Percentiles rank a stretch among this genome's conserved stretches.
phyloP scores from a whole-genome alignment of 1,139 yeast genomes.

The Saccharomyces hybrid region DNA sequence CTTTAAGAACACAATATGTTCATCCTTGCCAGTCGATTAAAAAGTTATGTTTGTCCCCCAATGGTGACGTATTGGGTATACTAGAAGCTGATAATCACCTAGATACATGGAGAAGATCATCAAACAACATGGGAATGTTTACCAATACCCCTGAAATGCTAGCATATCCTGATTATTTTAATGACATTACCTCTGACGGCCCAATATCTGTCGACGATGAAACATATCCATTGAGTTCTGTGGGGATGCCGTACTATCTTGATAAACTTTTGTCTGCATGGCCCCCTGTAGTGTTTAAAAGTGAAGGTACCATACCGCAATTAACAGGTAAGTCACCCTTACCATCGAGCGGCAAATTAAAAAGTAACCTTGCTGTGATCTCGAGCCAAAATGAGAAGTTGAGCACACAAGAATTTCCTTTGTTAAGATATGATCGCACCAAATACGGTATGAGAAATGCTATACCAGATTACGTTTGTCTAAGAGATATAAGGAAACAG shows the following conservation, averaged over 20 bases:
- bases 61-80: slow-evolving; percentile 73
- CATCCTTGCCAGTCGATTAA: slow-evolving; percentile 49
- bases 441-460: slow-evolving; percentile 49
- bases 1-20: slow-evolving; percentile 50
- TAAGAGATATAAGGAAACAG: slow-evolving; percentile 54
- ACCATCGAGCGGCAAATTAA: neutral
- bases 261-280: slow-evolving; percentile 75
- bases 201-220: slow-evolving; percentile 41
- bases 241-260: slow-evolving; percentile 85
- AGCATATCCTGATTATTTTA: slow-evolving; percentile 33
- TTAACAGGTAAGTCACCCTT: slow-evolving; percentile 10
- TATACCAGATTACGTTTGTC: slow-evolving; percentile 43
- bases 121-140: slow-evolving; percentile 24
- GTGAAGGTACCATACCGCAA: slow-evolving; percentile 46
- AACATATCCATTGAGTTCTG: slow-evolving; percentile 51
- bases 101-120: slow-evolving; percentile 57
- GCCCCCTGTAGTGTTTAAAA: slow-evolving; percentile 53
- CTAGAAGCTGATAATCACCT: slow-evolving; percentile 57
- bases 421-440: slow-evolving; percentile 42
- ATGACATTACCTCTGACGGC: slow-evolving; percentile 26
- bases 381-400: slow-evolving; percentile 3
- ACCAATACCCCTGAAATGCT: slow-evolving; percentile 35
- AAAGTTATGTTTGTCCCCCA: slow-evolving; percentile 59
- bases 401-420: slow-evolving; percentile 8
- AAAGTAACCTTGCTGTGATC: slow-evolving; percentile 1